Percentiles rank a stretch among this genome's conserved stretches.
These are phyloP conservation scores for Aspergillus spinulosporus DNA, from an alignment of 2,329 filamentous ascomycete genomes.

Conservation along the genomic window DNA sequence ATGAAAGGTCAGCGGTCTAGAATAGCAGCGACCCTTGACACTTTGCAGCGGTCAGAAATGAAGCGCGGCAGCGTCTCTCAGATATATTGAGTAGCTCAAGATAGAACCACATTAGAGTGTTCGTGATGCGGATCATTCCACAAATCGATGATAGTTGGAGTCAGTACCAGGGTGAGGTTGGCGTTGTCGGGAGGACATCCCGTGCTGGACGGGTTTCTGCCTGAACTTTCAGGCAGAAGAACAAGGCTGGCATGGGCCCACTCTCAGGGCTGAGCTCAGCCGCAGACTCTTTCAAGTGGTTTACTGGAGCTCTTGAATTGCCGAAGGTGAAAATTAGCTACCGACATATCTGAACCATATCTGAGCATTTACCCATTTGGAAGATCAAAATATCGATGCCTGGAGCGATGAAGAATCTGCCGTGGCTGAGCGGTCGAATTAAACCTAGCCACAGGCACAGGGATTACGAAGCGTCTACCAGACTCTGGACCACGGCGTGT, in stretches of 20 bases:
- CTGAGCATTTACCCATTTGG: neutral
- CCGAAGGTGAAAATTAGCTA: neutral
- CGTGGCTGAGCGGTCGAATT: neutral
- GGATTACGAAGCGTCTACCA: neutral
- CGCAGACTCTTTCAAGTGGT: neutral
- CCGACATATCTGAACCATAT: neutral
- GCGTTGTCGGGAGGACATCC: no score
- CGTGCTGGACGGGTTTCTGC: neutral
- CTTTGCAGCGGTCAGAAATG: no score
- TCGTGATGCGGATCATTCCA: no score
- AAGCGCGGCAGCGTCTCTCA: no score
- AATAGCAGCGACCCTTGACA: no score
- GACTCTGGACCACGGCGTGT: neutral
- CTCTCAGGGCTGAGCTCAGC: slow-evolving; percentile 4
- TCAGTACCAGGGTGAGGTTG: no score
- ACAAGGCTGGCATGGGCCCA: neutral
- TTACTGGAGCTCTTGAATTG: neutral
- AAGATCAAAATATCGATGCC: slow-evolving; percentile 3
- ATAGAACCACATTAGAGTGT: no score
- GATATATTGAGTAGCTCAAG: no score
- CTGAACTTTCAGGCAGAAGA: neutral
- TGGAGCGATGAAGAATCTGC: neutral
- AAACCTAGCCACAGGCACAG: neutral
- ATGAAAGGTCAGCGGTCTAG: no score
- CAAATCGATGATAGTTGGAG: no score